Percentiles rank a stretch among this genome's conserved stretches.
Conservation (phyloP, 2,329 filamentous ascomycete species). For the Emergomyces orientalis region DNA sequence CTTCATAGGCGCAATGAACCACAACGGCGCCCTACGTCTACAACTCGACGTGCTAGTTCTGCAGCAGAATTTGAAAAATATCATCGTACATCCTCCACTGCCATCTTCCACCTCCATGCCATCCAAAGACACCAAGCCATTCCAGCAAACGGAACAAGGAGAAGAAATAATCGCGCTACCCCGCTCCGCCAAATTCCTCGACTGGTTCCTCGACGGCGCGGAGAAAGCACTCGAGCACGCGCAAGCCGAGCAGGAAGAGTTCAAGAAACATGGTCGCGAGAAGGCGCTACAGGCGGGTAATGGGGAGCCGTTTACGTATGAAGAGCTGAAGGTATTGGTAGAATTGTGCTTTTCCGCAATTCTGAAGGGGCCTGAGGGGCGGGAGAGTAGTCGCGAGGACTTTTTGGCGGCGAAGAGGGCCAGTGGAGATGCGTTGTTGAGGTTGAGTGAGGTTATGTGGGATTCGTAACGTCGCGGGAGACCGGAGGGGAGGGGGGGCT, state of each 20-base stretch:
- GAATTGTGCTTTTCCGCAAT: conserved; percentile 40
- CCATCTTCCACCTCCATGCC: conserved; percentile 11
- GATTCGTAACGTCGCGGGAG: conserved; percentile 13
- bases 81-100: conserved; percentile 43
- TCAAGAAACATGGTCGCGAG: conserved; percentile 24
- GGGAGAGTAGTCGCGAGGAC: conserved; percentile 38
- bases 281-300: conserved; percentile 30
- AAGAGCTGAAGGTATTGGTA: conserved; percentile 37
- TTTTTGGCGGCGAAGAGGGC: conserved; percentile 39
- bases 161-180: conserved; percentile 35
- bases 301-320: conserved; percentile 37
- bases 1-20: conserved; percentile 73
- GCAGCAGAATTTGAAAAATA: conserved; percentile 93
- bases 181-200: conserved; percentile 38
- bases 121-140: conserved; percentile 13
- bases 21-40: conserved; percentile 73
- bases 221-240: conserved; percentile 38
- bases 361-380: conserved; percentile 31
- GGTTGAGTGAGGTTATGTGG: conserved; percentile 42
- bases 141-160: conserved; percentile 12
- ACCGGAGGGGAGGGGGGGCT: neutral
- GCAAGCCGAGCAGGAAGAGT: conserved; percentile 36
- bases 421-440: conserved; percentile 36
- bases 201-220: conserved; percentile 41
- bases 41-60: conserved; percentile 89